Evolutionary conservation across 2,329 filamentous ascomycete species (phyloP), one percentile per base, ranked within the genome.

Genomic region (Fusarium subglutinans): DNA sequence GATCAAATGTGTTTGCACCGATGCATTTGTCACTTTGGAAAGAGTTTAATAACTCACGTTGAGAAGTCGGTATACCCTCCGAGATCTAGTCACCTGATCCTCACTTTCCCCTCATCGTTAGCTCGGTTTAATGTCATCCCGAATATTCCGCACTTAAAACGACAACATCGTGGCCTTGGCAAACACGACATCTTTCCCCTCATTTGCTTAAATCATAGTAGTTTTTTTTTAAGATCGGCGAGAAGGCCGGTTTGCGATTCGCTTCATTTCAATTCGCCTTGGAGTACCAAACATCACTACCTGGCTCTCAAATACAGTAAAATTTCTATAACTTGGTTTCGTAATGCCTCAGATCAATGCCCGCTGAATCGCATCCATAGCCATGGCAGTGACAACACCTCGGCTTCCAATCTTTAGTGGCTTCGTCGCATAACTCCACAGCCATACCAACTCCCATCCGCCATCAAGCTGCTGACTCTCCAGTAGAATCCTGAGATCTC

Each of bases 371-470:
- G 62, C 67, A 35, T 51, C 54, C 45, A 67, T 33, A 2, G 61
- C 67, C 62, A 71, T 66, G 7, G 56, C 56, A 9, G 62, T 55
- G 2, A 71, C 43, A 26, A 71, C 61, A 22, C 56, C 55, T 24
- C 60, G 17, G n/a, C 55, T 54, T 4, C 66, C 55, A 57, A 70
- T 54, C 17, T 57, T 55, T 11, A 60, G 17, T 3, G 66, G n/a
- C 13, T 57, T 55, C 1, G 12, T n/a, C 3, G 40, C 60, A 8
- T 66, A 61, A 6, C 20, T 17, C 60, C 55, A 70, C 2, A 70
- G 3, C 44, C 68, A 70, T 8, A 8, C 6, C 17, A 50, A 3
- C 5, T 60, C 28, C 68, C 68, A 71, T 4, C 68, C 66, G 0
- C 68, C 60, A 18, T 71, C 60, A 3, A 56, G 17, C 15, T 70